Conservation (phyloP, 192 early-diverging fungal species). For the Paraglomus occultum region DNA sequence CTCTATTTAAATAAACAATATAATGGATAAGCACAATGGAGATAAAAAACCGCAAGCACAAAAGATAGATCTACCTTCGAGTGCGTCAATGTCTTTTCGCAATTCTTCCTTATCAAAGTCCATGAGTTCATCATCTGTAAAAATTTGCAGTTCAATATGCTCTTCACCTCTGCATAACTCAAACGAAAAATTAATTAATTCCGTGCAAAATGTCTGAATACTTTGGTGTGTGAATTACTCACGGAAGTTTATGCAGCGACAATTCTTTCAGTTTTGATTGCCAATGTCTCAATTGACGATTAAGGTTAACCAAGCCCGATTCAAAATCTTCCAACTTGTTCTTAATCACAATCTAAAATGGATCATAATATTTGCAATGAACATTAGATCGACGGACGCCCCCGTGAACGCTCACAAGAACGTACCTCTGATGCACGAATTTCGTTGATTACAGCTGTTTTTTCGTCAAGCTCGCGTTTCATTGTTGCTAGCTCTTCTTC, state of each 20-base stretch:
- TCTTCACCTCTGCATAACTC: constrained; percentile 43
- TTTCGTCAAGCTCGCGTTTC: constrained; percentile 67
- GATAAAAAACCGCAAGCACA: not conserved
- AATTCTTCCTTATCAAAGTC: constrained; percentile 64
- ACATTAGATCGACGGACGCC: not conserved
- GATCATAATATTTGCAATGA: not conserved
- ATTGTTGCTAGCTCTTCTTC: constrained; percentile 62
- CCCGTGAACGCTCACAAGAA: not conserved
- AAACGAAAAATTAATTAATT: not conserved
- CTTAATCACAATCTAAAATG: constrained; percentile 51
- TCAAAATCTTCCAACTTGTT: constrained; percentile 68
- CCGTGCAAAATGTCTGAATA: constrained; percentile 23
- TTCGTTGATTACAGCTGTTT: constrained; percentile 60
- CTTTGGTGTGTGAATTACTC: constrained; percentile 9
- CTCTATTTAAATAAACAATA: not conserved
- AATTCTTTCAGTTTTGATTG: constrained; percentile 44
- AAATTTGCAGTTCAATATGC: constrained; percentile 50
- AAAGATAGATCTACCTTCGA: constrained; percentile 61
- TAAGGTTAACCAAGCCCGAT: constrained; percentile 53
- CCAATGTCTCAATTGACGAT: constrained; percentile 59
- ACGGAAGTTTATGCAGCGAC: constrained; percentile 53
- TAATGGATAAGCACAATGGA: not conserved
- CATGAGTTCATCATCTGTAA: constrained; percentile 60
- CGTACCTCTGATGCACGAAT: constrained; percentile 66
- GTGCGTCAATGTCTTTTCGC: constrained; percentile 64